Evolutionary conservation across 1,284 basidiomycete species (phyloP).

Genomic region (Ganoderma sinense): DNA sequence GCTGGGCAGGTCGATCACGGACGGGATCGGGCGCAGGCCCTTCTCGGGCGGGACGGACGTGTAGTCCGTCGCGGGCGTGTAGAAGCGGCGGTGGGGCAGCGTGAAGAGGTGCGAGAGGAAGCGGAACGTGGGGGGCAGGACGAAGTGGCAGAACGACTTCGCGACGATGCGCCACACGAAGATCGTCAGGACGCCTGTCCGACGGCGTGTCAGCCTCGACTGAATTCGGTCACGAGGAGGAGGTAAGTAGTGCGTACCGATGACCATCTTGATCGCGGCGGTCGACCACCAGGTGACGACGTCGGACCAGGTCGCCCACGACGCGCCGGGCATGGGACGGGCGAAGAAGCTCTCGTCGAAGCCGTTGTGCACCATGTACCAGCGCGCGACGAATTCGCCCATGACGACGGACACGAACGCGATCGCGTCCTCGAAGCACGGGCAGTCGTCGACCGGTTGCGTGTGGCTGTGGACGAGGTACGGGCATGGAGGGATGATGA

Average conservation of each 20-base stretch:
- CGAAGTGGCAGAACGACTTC: constrained; percentile 75
- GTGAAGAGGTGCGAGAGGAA: constrained; percentile 66
- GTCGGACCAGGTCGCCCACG: constrained; percentile 58
- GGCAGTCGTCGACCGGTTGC: constrained; percentile 94
- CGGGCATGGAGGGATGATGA: constrained; percentile 71
- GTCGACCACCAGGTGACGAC: constrained; percentile 61
- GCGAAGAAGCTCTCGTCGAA: constrained; percentile 43
- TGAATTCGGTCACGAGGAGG: neutral
- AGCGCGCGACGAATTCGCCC: constrained; percentile 77
- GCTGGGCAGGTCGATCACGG: constrained; percentile 89
- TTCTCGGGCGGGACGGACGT: constrained; percentile 66
- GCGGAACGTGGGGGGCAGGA: constrained; percentile 87
- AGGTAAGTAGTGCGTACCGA: constrained; percentile 48
- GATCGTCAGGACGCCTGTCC: constrained; percentile 68
- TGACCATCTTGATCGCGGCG: constrained; percentile 65
- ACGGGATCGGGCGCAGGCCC: constrained; percentile 79
- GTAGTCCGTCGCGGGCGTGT: constrained; percentile 91
- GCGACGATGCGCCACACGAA: constrained; percentile 88
- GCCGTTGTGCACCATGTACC: constrained; percentile 55
- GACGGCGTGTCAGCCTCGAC: neutral
- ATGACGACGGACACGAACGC: constrained; percentile 89
- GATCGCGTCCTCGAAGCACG: constrained; percentile 98
- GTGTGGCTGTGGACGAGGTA: constrained; percentile 89
- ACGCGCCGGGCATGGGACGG: constrained; percentile 64
- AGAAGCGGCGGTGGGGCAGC: constrained; percentile 83